Percentiles rank a stretch among this genome's conserved stretches.
Conservation (phyloP, 1,139 yeast genomes). For the Diutina sp. region DNA sequence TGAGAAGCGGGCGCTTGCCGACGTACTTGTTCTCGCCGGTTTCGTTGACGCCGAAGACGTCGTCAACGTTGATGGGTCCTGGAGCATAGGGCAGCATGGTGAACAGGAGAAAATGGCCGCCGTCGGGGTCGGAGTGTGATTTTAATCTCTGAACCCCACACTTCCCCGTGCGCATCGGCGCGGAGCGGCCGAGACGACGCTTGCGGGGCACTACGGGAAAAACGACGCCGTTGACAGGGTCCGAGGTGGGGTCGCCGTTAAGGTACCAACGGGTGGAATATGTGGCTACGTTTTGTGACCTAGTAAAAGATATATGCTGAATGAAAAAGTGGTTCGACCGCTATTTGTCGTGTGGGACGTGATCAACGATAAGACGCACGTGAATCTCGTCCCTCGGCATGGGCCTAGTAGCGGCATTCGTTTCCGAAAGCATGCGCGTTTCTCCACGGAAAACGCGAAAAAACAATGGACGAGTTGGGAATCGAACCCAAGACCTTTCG, state of each 20-base stretch:
- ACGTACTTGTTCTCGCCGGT: conserved; percentile 8
- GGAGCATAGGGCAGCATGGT: not conserved
- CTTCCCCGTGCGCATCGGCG: not conserved
- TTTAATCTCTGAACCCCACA: not conserved
- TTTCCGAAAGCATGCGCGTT: not conserved
- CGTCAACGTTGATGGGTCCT: not conserved
- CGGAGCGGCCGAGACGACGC: not conserved
- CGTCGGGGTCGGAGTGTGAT: not conserved
- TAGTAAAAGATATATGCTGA: not conserved
- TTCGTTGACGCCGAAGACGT: not conserved
- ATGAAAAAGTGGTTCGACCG: not conserved
- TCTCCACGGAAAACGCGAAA: not conserved
- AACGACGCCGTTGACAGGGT: not conserved
- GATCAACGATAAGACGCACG: not conserved
- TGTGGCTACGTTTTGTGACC: too few species aligned
- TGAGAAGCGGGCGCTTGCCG: conserved; percentile 19
- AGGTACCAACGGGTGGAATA: too few species aligned
- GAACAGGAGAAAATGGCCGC: not conserved
- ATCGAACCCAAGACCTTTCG: not conserved
- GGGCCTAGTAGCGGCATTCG: not conserved
- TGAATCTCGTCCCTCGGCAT: not conserved
- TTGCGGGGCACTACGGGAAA: not conserved
- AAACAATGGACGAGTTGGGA: not conserved
- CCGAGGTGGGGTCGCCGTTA: too few species aligned
- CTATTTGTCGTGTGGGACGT: not conserved